Evolutionary conservation across 345 rosid species (phyloP).

Genomic region (Populus simonii): DNA sequence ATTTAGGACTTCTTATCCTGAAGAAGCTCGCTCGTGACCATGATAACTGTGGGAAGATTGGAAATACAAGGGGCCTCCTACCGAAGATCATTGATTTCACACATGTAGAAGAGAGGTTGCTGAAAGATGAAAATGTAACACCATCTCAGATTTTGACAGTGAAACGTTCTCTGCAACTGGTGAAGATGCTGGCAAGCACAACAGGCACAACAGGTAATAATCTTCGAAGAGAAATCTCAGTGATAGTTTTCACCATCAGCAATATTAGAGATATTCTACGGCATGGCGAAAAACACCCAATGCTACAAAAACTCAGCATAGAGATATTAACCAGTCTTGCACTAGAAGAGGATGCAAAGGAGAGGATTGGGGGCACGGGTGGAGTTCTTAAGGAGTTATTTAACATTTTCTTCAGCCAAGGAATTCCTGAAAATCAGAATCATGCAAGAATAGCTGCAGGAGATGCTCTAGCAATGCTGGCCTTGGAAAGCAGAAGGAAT

Average conservation of each 20-base stretch:
- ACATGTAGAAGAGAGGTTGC: constrained; percentile 47
- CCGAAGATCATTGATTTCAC: constrained; percentile 80
- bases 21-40: constrained; percentile 80
- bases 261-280: constrained; percentile 70
- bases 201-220: constrained; percentile 68
- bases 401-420: constrained; percentile 61
- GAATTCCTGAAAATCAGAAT: constrained; percentile 28
- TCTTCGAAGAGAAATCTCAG: constrained; percentile 79
- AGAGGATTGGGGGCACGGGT: constrained; percentile 83
- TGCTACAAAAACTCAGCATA: constrained; percentile 67
- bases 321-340: constrained; percentile 73
- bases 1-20: constrained; percentile 72
- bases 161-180: constrained; percentile 71
- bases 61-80: constrained; percentile 80
- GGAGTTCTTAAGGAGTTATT: constrained; percentile 73
- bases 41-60: constrained; percentile 90
- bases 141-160: constrained; percentile 57
- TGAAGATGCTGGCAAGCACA: constrained; percentile 79
- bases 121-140: constrained; percentile 48
- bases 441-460: constrained; percentile 72
- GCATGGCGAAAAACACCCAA: constrained; percentile 60
- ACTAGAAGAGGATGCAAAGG: constrained; percentile 63
- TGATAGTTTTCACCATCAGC: constrained; percentile 81
- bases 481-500: constrained; percentile 66
- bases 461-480: constrained; percentile 84